Conservation (phyloP, 371 early-diverging fungal species). For the Mortierella sp. region DNA sequence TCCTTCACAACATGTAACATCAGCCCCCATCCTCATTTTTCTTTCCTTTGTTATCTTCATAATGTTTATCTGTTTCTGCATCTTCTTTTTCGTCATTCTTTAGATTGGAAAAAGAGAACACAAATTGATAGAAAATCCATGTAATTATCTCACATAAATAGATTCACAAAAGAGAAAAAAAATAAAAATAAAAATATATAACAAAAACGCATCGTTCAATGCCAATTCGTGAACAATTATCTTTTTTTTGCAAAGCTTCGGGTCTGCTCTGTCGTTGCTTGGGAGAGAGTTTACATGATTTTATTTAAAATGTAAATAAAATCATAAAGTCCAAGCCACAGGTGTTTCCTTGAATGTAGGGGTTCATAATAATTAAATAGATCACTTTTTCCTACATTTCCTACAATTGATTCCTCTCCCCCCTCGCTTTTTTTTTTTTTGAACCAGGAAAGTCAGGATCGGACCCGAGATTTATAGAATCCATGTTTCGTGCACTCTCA, state of each 20-base stretch:
- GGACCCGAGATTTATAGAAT: background rate
- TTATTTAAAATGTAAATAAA: constrained; percentile 3
- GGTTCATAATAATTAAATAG: background rate
- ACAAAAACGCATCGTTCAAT: background rate
- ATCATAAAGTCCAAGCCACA: constrained; percentile 1
- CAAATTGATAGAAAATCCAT: constrained; percentile 6
- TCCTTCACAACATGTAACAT: constrained; percentile 29
- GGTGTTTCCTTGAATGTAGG: background rate
- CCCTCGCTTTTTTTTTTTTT: too few species aligned
- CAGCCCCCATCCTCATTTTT: constrained; percentile 11
- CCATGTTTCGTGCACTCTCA: constrained; percentile 47
- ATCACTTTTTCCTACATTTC: background rate
- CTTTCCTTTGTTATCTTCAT: constrained; percentile 4
- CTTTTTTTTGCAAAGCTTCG: too few species aligned
- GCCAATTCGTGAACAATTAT: background rate
- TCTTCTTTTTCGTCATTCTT: constrained; percentile 7
- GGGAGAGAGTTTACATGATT: background rate
- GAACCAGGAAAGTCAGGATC: constrained; percentile 4
- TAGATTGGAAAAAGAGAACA: constrained; percentile 1
- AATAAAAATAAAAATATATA: constrained; percentile 1
- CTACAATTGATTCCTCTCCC: background rate
- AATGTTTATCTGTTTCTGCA: constrained; percentile 17
- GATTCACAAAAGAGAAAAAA: constrained; percentile 9
- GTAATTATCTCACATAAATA: constrained; percentile 13
- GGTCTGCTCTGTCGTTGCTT: too few species aligned